Percentiles rank a stretch among this genome's conserved stretches.
Conservation (phyloP, 2,329 filamentous ascomycete species). For the Alternaria rosae region DNA sequence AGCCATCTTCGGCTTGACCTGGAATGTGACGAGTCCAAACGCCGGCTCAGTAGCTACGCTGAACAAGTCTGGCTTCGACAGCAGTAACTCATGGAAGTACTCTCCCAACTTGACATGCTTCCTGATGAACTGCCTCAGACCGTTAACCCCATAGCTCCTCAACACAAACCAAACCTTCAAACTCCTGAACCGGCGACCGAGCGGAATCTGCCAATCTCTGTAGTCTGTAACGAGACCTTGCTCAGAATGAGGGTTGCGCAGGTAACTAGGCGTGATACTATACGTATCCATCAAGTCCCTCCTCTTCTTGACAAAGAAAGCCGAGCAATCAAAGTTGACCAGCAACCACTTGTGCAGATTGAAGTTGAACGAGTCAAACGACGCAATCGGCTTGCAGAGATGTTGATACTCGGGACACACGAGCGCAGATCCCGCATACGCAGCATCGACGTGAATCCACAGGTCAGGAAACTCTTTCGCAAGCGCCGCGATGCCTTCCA, state of each 20-base stretch:
- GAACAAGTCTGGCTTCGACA: constrained; percentile 72
- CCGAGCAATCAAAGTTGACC: constrained; percentile 85
- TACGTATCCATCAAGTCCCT: constrained; percentile 80
- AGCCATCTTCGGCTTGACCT: constrained; percentile 52
- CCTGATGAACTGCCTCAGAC: constrained; percentile 76
- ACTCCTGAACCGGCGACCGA: constrained; percentile 85
- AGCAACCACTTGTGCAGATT: constrained; percentile 99
- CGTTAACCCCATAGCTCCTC: constrained; percentile 78
- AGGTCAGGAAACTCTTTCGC: constrained; percentile 65
- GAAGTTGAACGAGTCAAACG: constrained; percentile 88
- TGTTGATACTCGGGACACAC: constrained; percentile 82
- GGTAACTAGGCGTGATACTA: constrained; percentile 79
- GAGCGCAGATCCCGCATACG: constrained; percentile 87
- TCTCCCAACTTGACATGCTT: constrained; percentile 74
- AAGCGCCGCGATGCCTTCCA: constrained; percentile 70
- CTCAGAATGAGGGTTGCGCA: constrained; percentile 82
- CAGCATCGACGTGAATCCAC: constrained; percentile 94
- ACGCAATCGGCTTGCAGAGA: constrained; percentile 66
- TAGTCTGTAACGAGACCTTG: constrained; percentile 90
- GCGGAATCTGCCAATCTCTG: constrained; percentile 95
- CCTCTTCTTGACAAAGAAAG: constrained; percentile 79
- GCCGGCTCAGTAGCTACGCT: constrained; percentile 74
- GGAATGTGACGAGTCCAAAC: constrained; percentile 84
- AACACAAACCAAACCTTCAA: constrained; percentile 97
- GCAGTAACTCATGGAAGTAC: constrained; percentile 69